Evolutionary conservation across 2,329 filamentous ascomycete genomes (phyloP).

Genomic region (Mycocentrospora acerina): DNA sequence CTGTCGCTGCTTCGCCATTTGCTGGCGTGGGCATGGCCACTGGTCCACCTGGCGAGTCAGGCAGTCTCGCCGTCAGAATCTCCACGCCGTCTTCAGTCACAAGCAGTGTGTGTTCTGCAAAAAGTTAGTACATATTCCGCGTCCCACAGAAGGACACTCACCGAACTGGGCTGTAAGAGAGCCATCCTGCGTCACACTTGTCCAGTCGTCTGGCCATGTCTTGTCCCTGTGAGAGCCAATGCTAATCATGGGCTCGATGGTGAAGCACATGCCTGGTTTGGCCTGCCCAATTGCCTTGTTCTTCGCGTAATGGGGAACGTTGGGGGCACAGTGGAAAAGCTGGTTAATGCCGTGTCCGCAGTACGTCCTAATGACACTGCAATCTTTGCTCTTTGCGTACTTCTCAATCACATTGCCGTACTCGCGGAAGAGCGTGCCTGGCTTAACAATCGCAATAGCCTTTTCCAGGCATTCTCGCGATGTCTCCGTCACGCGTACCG

Average conservation of each 20-base stretch:
- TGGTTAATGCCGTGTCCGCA: slow-evolving; percentile 95
- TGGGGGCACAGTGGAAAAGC: slow-evolving; percentile 90
- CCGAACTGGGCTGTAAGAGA: slow-evolving; percentile 90
- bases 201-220: slow-evolving; percentile 99
- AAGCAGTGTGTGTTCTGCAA: slow-evolving; percentile 73
- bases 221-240: slow-evolving; percentile 87
- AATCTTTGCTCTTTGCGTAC: slow-evolving; percentile 79
- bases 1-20: slow-evolving; percentile 27
- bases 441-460: slow-evolving; percentile 89
- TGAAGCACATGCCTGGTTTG: slow-evolving; percentile 97
- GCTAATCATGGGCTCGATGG: slow-evolving; percentile 98
- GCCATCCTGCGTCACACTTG: slow-evolving; percentile 88
- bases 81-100: slow-evolving; percentile 83
- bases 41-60: slow-evolving; percentile 74
- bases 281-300: slow-evolving; percentile 96
- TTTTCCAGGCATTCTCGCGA: slow-evolving; percentile 87
- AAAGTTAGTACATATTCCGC: slow-evolving; percentile 10
- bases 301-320: slow-evolving; percentile 95
- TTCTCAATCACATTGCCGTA: slow-evolving; percentile 96
- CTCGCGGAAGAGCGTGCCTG: slow-evolving; percentile 87
- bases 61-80: slow-evolving; percentile 71
- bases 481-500: slow-evolving; percentile 87
- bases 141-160: slow-evolving; percentile 46
- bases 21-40: slow-evolving; percentile 56
- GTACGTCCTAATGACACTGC: slow-evolving; percentile 92